These are phyloP conservation scores for Camelina laxa DNA, from an alignment of 345 rosid genomes.

Conservation along the genomic window DNA sequence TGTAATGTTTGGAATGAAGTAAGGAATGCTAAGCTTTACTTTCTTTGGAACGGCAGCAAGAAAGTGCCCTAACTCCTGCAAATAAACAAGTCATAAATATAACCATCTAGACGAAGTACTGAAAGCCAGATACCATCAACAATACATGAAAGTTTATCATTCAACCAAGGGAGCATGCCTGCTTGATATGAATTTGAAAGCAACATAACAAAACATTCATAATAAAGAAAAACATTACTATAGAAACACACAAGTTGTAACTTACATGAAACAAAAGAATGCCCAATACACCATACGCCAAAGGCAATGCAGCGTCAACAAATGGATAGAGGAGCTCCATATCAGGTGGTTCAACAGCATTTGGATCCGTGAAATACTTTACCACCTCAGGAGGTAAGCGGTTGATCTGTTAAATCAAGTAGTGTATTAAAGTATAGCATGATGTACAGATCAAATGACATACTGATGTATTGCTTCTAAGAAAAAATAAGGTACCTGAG, in stretches of 20 bases:
- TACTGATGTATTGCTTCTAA: neutral
- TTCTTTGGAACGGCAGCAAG: conserved; percentile 91
- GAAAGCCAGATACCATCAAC: neutral
- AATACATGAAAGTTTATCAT: neutral
- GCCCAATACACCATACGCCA: conserved; percentile 92
- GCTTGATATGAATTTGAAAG: conserved; percentile 12
- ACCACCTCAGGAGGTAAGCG: conserved; percentile 93
- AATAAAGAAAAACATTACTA: neutral
- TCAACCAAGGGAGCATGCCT: conserved; percentile 18
- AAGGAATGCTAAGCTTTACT: conserved; percentile 93
- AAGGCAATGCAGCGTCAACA: conserved; percentile 91
- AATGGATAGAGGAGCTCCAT: conserved; percentile 85
- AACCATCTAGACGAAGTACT: neutral
- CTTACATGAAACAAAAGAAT: conserved; percentile 92
- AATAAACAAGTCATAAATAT: neutral
- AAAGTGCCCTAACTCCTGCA: conserved; percentile 90
- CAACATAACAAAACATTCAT: neutral
- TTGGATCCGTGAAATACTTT: conserved; percentile 92
- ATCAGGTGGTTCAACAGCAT: conserved; percentile 86
- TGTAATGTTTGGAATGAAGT: conserved; percentile 89
- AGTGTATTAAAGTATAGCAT: conserved; percentile 11
- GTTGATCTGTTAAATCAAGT: conserved; percentile 64
- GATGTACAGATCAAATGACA: conserved; percentile 12
- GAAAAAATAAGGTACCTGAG: conserved; percentile 63
- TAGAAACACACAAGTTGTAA: neutral